Evolutionary conservation across 106 monocot species (phyloP).

Genomic region (Apostasia ramifera): DNA sequence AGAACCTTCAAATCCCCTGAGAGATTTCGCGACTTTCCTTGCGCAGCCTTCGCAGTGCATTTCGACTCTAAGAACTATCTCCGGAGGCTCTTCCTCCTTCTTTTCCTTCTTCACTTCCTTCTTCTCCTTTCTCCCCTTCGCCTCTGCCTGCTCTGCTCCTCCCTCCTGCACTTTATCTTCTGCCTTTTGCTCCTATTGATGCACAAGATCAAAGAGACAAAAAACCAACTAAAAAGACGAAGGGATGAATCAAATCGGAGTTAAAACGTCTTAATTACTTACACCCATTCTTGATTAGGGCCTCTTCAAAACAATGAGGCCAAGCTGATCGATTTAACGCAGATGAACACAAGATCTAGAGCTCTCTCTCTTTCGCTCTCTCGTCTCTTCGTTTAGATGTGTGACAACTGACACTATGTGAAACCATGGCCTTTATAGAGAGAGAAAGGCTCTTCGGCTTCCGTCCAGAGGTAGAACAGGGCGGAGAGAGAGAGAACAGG

Average conservation of each 20-base stretch:
- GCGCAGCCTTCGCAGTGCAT: conserved; percentile 84
- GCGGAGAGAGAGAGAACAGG: too few species aligned
- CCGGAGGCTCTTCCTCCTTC: conserved; percentile 38
- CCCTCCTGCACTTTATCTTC: conserved; percentile 5
- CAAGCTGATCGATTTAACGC: too few species aligned
- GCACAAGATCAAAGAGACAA: neutral
- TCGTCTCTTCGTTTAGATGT: too few species aligned
- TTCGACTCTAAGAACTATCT: conserved; percentile 70
- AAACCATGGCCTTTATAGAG: too few species aligned
- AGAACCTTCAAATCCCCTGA: conserved; percentile 50
- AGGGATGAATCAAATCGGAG: neutral
- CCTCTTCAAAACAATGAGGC: neutral
- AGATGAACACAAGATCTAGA: too few species aligned
- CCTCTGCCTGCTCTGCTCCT: conserved; percentile 13
- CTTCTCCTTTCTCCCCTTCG: conserved; percentile 8
- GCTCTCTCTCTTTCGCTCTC: too few species aligned
- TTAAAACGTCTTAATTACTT: too few species aligned
- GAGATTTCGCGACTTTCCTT: conserved; percentile 46
- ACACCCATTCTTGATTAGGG: too few species aligned
- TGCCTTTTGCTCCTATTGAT: conserved; percentile 20
- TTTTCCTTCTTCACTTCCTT: conserved; percentile 13
- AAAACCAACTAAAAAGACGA: neutral
- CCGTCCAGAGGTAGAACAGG: too few species aligned
- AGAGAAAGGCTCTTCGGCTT: too few species aligned
- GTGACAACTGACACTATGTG: too few species aligned